These are phyloP conservation scores for Claviceps cyperi DNA, from an alignment of 2,329 filamentous ascomycete genomes.

Conservation along the genomic window DNA sequence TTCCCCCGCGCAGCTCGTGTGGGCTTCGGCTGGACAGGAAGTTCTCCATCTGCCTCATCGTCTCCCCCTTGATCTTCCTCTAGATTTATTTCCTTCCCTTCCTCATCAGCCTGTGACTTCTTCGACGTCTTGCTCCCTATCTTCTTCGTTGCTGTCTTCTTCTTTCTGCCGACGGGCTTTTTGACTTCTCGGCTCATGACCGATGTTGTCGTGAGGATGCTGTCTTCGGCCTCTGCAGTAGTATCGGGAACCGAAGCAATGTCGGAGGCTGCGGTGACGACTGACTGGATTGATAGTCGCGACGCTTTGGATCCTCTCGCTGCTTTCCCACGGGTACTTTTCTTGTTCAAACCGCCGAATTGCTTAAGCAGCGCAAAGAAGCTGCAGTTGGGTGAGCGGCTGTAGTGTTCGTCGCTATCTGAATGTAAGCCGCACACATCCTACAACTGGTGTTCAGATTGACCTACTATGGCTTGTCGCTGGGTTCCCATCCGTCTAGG, in stretches of 20 bases:
- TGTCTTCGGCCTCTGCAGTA: slow-evolving; percentile 39
- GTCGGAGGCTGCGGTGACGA: slow-evolving; percentile 36
- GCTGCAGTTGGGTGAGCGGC: slow-evolving; percentile 61
- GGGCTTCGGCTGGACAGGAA: slow-evolving; percentile 15
- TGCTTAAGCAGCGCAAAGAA: slow-evolving; percentile 62
- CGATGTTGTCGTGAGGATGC: slow-evolving; percentile 43
- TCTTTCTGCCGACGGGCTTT: slow-evolving; percentile 35
- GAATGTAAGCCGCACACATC: slow-evolving; percentile 10
- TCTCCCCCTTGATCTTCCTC: slow-evolving; percentile 8
- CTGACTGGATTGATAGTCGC: slow-evolving; percentile 46
- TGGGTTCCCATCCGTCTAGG: slow-evolving; percentile 87
- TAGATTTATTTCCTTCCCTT: slow-evolving; percentile 3
- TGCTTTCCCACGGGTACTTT: slow-evolving; percentile 36
- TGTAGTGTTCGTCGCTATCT: slow-evolving; percentile 67
- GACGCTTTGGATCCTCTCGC: slow-evolving; percentile 54
- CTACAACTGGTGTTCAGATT: not conserved
- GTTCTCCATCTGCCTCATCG: slow-evolving; percentile 19
- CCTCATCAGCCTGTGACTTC: slow-evolving; percentile 31
- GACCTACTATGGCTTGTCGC: slow-evolving; percentile 72
- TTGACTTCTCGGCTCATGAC: slow-evolving; percentile 43
- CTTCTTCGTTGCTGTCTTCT: slow-evolving; percentile 38
- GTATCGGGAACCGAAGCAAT: slow-evolving; percentile 32
- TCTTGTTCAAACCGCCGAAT: slow-evolving; percentile 39
- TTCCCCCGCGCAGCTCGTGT: slow-evolving; percentile 33
- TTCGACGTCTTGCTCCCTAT: slow-evolving; percentile 23